phyloP scores from a whole-genome alignment of 352 stramenopile species.

The Phytophthora capsici region DNA sequence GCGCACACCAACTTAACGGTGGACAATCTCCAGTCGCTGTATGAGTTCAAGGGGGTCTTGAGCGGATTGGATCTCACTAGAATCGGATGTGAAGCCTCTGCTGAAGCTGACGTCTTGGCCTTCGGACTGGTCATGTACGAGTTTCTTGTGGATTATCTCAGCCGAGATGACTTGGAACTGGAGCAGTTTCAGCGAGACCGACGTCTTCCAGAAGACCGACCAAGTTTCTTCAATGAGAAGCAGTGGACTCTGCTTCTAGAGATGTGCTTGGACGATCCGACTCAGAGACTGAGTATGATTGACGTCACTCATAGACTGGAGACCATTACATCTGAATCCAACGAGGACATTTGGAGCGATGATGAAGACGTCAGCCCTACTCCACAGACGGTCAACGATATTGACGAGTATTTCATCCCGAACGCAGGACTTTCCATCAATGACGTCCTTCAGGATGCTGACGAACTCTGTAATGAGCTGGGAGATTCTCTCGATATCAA shows the following conservation, averaged over 20 bases:
- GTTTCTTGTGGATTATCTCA: conserved; percentile 5
- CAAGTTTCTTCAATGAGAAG: not conserved
- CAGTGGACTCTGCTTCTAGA: conserved; percentile 5
- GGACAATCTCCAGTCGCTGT: not conserved
- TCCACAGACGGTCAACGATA: not conserved
- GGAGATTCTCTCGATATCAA: not conserved
- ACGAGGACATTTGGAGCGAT: conserved; percentile 1
- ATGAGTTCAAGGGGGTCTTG: conserved; percentile 8
- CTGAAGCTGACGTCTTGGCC: conserved; percentile 2
- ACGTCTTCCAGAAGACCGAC: not conserved
- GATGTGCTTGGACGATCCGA: conserved; percentile 1
- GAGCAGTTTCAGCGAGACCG: not conserved
- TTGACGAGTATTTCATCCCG: not conserved
- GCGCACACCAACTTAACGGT: not conserved
- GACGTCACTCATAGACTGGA: not conserved
- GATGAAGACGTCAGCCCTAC: not conserved
- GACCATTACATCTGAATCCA: not conserved
- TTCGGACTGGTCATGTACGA: conserved; percentile 2
- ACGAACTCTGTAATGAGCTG: not conserved
- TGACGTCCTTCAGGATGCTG: not conserved
- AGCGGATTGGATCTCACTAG: conserved; percentile 3
- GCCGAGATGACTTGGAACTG: not conserved
- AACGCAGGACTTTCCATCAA: not conserved
- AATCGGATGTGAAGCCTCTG: not conserved
- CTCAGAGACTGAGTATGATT: conserved; percentile 5